These are phyloP conservation scores for Penstemon eatonii DNA, from an alignment of 257 asterid species.

Conservation along the genomic window DNA sequence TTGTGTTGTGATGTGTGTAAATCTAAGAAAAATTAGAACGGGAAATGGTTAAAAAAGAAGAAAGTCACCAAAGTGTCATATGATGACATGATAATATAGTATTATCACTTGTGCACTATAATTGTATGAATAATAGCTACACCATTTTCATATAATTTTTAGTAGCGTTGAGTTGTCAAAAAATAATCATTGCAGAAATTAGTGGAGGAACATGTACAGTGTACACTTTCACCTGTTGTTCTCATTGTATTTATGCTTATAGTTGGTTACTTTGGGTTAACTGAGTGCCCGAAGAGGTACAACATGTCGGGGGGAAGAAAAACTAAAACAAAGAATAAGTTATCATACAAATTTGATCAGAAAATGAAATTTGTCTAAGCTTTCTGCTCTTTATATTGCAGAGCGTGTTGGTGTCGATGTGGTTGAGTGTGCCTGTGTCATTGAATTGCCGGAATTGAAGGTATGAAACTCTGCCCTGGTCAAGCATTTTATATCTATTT, in stretches of 20 bases:
- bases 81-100: not conserved
- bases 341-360: not conserved
- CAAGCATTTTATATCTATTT: not conserved
- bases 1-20: constrained; percentile 1
- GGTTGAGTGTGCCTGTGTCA: constrained; percentile 87
- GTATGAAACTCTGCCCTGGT: constrained; percentile 39
- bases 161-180: no score
- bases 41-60: not conserved
- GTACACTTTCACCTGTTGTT: no score
- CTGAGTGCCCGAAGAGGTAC: not conserved
- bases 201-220: no score
- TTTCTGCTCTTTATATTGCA: constrained; percentile 39
- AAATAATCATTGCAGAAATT: no score
- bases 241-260: not conserved
- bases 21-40: not conserved
- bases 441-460: constrained; percentile 83
- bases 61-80: not conserved
- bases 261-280: constrained; percentile 4
- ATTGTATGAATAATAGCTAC: not conserved
- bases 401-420: constrained; percentile 80
- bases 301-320: not conserved
- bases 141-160: not conserved
- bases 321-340: not conserved
- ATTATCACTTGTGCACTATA: no score
- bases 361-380: constrained; percentile 25